Evolutionary conservation across 2,329 filamentous ascomycete species (phyloP), one percentile per base, ranked within the genome.

Genomic region (Aspergillus ustus): DNA sequence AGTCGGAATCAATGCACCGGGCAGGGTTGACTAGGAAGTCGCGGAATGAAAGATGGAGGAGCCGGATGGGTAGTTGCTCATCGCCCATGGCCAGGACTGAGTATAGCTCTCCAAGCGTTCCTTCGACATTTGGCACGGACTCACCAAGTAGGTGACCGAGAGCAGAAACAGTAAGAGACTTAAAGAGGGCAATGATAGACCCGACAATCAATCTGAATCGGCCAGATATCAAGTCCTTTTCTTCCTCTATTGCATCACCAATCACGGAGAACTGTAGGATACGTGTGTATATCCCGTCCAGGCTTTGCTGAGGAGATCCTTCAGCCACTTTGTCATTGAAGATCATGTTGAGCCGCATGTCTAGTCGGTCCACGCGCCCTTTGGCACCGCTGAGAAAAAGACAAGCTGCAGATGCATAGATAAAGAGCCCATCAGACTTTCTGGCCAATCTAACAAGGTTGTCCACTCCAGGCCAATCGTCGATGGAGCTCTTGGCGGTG

Each of bases 11-110:
- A 28, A 17, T 2, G 25, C 46, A 62, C 20, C 60, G 46, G 2
- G 20, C 4, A 0, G 15, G 7, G 25, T 25, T n/a, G 6, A 56
- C 11, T 3, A 62, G 34, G 25, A 52, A 62, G 22, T 62, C 60
- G n/a, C 45, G 45, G 46, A 62, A 62, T 15, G 60, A 59, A 1
- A 48, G 40, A 48, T 62, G 56, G 2, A 62, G 29, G 9, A 56
- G 50, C 19, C 48, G 7, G 7, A 62, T 19, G 13, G 60, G 25
- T 1, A 20, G 2, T 37, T 15, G 19, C 3, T 52, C 46, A 15
- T 49, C n/a, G 7, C n/a, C 19, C 8, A 55, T 29, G 2, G 4
- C 22, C 4, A 62, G 11, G 17, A 62, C 19, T 2, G 56, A 62
- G 5, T 52, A 15, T 17, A 62, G 43, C 17, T 29, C 19, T 13